Evolutionary conservation across 1,284 basidiomycete genomes (phyloP).

Genomic region (Apiotrichum veenhuisii): DNA sequence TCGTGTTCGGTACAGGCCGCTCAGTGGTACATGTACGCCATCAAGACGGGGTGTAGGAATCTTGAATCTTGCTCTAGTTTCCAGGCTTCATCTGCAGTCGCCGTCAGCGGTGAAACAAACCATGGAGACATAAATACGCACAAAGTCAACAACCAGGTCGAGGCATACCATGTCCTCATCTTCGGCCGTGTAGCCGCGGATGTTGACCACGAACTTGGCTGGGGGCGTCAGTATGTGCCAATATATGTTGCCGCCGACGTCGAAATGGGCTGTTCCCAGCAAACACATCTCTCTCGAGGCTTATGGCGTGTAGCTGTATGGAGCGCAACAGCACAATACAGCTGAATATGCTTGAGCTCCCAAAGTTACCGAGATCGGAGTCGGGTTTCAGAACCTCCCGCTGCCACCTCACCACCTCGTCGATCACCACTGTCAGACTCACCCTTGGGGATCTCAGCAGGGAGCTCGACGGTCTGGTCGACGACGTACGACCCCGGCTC

Average conservation of each 20-base stretch:
- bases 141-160: constrained; percentile 64
- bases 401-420: background rate
- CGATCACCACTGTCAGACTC: constrained; percentile 26
- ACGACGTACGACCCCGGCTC: constrained; percentile 65
- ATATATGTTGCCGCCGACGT: no score
- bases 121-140: constrained; percentile 29
- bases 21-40: background rate
- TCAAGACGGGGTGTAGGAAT: background rate
- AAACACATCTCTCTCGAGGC: no score
- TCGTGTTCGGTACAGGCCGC: background rate
- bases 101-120: background rate
- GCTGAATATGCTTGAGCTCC: no score
- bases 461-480: constrained; percentile 72
- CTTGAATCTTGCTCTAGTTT: background rate
- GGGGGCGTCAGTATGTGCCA: background rate
- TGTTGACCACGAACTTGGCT: constrained; percentile 81
- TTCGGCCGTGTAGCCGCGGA: constrained; percentile 69
- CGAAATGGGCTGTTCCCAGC: no score
- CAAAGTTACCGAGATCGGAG: no score
- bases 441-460: constrained; percentile 86
- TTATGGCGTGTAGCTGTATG: no score
- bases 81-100: constrained; percentile 4
- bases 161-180: constrained; percentile 79
- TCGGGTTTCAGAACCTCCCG: no score
- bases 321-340: no score